Conservation (phyloP, 73 alveolate genomes). For the Uronychia setigera region DNA sequence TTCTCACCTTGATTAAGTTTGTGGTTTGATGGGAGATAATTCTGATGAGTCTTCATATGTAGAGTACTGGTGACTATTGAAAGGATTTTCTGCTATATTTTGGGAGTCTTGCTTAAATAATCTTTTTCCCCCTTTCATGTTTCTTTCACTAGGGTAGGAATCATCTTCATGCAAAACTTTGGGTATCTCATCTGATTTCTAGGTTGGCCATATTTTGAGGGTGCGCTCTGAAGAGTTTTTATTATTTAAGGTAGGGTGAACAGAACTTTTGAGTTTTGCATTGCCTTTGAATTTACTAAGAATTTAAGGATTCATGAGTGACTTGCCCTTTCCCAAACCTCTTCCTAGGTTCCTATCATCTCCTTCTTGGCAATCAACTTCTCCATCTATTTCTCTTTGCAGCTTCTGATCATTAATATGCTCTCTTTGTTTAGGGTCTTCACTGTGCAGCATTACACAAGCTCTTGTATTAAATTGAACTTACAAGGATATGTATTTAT, state of each 20-base stretch:
- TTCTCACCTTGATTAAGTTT: too few species aligned
- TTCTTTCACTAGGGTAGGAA: not conserved
- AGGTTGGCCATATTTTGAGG: too few species aligned
- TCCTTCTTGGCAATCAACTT: too few species aligned
- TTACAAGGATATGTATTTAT: too few species aligned
- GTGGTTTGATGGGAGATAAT: not conserved
- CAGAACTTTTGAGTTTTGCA: not conserved
- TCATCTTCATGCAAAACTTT: not conserved
- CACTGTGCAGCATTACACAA: too few species aligned
- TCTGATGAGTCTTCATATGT: not conserved
- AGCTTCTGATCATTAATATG: too few species aligned
- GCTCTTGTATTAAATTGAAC: too few species aligned
- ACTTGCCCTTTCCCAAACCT: not conserved
- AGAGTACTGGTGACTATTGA: not conserved
- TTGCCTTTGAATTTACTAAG: not conserved
- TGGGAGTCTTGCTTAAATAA: not conserved
- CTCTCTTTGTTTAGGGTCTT: too few species aligned
- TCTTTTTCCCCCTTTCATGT: not conserved
- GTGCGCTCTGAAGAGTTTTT: too few species aligned
- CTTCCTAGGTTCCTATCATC: too few species aligned
- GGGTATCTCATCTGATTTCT: too few species aligned
- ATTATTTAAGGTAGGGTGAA: not conserved
- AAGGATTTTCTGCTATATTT: not conserved
- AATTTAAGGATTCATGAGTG: not conserved
- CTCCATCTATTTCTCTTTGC: too few species aligned